Conservation (phyloP, 1,139 yeast genomes). For the Debaryomyces nepalensis region DNA sequence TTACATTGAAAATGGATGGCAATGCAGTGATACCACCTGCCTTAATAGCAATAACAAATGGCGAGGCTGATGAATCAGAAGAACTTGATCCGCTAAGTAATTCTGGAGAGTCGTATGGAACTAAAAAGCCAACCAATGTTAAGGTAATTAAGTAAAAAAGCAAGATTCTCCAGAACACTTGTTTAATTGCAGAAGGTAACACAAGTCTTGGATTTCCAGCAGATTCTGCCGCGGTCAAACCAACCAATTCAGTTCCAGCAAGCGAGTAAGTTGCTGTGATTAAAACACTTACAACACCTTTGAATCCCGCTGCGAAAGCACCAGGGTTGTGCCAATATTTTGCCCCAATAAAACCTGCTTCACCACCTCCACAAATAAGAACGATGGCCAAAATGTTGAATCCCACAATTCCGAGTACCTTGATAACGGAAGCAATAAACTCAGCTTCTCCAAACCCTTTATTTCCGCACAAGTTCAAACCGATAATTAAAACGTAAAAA, state of each 20-base stretch:
- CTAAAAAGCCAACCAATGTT: constrained; percentile 47
- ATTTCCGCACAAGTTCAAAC: constrained; percentile 63
- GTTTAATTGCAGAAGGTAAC: constrained; percentile 48
- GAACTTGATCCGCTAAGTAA: constrained; percentile 35
- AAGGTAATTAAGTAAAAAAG: constrained; percentile 47
- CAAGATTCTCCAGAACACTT: constrained; percentile 48
- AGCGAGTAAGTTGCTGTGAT: constrained; percentile 49
- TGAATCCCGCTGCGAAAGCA: constrained; percentile 65
- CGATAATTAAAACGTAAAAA: constrained; percentile 60
- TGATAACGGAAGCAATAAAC: constrained; percentile 61
- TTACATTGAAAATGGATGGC: constrained; percentile 49
- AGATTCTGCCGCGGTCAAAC: constrained; percentile 45
- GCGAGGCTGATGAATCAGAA: constrained; percentile 41
- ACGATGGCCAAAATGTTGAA: constrained; percentile 73
- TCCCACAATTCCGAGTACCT: constrained; percentile 66
- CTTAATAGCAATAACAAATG: constrained; percentile 50
- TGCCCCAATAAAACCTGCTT: constrained; percentile 59
- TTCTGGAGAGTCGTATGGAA: constrained; percentile 35
- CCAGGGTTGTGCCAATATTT: constrained; percentile 63
- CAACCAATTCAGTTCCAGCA: constrained; percentile 51
- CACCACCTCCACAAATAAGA: constrained; percentile 68
- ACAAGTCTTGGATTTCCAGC: constrained; percentile 43
- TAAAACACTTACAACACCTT: constrained; percentile 52
- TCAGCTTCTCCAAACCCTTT: constrained; percentile 73
- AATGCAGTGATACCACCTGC: constrained; percentile 46